Base-by-base conservation (phyloP, 306 rosid species). In the Pyrus pyrifolia region DNA sequence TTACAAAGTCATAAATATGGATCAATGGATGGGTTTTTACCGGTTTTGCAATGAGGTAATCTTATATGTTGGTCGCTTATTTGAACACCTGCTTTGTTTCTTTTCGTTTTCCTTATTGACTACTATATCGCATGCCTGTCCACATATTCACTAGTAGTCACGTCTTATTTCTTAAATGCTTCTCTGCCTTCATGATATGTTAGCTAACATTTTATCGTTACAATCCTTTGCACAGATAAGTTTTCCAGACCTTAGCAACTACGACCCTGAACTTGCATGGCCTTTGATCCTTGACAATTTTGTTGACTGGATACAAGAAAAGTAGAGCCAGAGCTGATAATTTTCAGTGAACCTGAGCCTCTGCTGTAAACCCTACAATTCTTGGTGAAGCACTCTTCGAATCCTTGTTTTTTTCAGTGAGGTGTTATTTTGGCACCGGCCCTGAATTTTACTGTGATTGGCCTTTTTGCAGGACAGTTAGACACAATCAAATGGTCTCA, bases 21-120 rank as follows among this genome's bases (percentile, higher is more conserved):
- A 96, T 79, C 99, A 96, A 35, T 92, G 98, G 99, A 88, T 87
- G 97, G 99, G 97, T 15, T 96, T 92, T 83, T 92, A 83, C 85
- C 90, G 97, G 82, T 96, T 96, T 86, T 96, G 99, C 88, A 87
- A 92, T 5, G 97, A 96, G 99, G 99, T 96, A 83, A 57, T 23
- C 58, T 67, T 72, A 17, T 10, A 14, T 3, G n/a, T 59, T 69
- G 51, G 31, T 6, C 59, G 61, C 61, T 67, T 23, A 68, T 57
- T 80, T 35, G 44, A 68, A 15, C 29, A 5, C 33, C 27, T 81
- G 4, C 63, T 51, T 67, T 72, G 66, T 38, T 35, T 51, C 11
- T 63, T 18, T 76, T 70, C 22, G 38, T 30, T 46, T 52, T 53
- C 31, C 46, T 19, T 23, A 17, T 8, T 11, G 35, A 19, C 15